Evolutionary conservation across 2,329 filamentous ascomycete genomes (phyloP).

Genomic region (Diaporthe vexans): DNA sequence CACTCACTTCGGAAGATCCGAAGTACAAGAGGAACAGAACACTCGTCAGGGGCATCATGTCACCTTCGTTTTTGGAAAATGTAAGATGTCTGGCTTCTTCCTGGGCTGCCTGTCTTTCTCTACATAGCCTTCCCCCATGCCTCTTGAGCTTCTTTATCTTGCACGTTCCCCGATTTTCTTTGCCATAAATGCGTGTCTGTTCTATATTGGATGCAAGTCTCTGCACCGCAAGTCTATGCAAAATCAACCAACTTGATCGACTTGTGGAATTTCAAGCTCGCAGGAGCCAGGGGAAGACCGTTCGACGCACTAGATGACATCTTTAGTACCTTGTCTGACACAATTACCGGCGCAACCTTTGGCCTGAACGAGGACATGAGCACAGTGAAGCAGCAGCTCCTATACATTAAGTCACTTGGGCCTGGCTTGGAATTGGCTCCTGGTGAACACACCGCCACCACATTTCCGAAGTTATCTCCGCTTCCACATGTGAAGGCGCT

Average conservation of each 20-base stretch:
- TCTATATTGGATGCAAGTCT: no score
- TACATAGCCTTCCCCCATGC: background rate
- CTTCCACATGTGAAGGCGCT: no score
- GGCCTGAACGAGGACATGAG: no score
- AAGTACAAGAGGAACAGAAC: background rate
- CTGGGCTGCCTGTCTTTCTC: background rate
- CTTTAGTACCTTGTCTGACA: background rate
- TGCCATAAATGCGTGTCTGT: no score
- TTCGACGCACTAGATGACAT: background rate
- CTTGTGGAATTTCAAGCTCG: background rate
- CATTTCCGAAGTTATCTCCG: no score
- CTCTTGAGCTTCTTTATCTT: background rate
- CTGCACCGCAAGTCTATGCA: background rate
- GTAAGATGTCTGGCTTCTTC: no score
- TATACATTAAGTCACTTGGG: no score
- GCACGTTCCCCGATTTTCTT: no score
- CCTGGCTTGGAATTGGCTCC: no score
- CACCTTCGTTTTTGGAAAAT: background rate
- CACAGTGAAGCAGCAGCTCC: no score
- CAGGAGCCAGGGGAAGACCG: background rate
- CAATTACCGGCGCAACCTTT: background rate
- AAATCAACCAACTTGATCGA: background rate
- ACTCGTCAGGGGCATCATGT: background rate
- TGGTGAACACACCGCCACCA: no score
- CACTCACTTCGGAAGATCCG: background rate